Base-by-base conservation (phyloP, 345 rosid species). In the Populus euphratica region DNA sequence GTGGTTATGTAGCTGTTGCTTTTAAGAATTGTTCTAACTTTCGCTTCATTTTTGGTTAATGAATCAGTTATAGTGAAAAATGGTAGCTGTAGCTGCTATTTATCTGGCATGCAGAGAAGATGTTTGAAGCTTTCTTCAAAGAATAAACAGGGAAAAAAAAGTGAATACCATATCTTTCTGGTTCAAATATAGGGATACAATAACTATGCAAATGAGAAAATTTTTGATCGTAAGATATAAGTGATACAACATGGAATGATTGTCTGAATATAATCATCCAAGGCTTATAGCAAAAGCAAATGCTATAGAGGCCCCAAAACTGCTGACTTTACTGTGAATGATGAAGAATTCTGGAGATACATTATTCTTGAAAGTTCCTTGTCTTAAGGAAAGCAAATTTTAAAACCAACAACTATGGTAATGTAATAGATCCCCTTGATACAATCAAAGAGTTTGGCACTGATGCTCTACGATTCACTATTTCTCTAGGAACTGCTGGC, bases 401-500 rank as follows among this genome's bases (percentile, higher is more conserved):
- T 44, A 44, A 44, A 44, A 44, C 49, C 49, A 31, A 3, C 49
- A 44, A 44, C 13, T 44, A 44, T 10, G 99, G 99, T 31, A 95
- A 95, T 73, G 99, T 93, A 62, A 88, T 92, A 77, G 96, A 95
- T 85, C 99, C 99, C 43, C 85, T 93, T 82, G 94, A 95, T 87
- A 92, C 98, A 69, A 91, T 95, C 83, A 87, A 90, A 79, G 99
- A 93, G 73, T 95, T 90, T 81, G 99, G 99, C 76, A 87, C 99
- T 75, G 99, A 95, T 84, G 99, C 99, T 73, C 76, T 95, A 82
- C 90, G 99, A 31, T 93, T 95, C 85, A 85, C 97, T 67, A 85
- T 95, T 88, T 89, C 98, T 68, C 83, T 95, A 68, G 99, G 99
- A 84, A 95, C 98, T 85, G 96, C 98, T 83, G 98, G 99, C 78